phyloP scores from a whole-genome alignment of 805 yeast genomes.

The Suhomyces xylopsoci region DNA sequence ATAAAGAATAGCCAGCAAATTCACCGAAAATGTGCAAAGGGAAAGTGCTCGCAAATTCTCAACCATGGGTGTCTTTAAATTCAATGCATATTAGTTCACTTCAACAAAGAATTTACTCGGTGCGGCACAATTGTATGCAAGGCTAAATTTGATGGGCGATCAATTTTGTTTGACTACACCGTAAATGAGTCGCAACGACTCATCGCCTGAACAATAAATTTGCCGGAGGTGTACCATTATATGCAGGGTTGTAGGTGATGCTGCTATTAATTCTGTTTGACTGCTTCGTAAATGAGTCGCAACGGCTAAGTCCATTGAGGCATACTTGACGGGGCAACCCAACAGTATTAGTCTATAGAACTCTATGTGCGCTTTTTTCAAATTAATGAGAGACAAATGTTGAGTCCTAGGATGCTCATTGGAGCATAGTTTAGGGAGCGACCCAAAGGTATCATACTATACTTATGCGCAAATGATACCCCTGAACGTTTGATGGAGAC shows the following conservation, averaged over 20 bases:
- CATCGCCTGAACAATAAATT: no score
- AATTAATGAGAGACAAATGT: background rate
- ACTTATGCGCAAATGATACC: background rate
- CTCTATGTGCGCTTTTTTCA: background rate
- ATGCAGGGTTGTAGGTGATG: background rate
- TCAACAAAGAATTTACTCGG: background rate
- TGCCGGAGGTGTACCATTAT: background rate
- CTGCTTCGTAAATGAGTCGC: background rate
- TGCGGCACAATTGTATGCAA: background rate
- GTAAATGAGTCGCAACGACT: background rate
- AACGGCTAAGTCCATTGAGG: background rate
- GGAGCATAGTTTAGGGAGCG: background rate
- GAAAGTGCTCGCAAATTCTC: no score
- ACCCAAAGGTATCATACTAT: background rate
- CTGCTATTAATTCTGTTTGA: background rate
- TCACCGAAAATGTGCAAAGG: no score
- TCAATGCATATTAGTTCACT: no score
- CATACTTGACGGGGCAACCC: background rate
- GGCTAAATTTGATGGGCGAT: background rate
- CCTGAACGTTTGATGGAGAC: background rate
- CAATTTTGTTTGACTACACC: background rate
- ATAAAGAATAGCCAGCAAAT: no score
- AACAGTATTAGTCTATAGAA: background rate
- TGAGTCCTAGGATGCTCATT: background rate
- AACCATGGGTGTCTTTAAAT: no score